phyloP scores from a whole-genome alignment of 2,329 filamentous ascomycete genomes.

The Scorias spongiosa region DNA sequence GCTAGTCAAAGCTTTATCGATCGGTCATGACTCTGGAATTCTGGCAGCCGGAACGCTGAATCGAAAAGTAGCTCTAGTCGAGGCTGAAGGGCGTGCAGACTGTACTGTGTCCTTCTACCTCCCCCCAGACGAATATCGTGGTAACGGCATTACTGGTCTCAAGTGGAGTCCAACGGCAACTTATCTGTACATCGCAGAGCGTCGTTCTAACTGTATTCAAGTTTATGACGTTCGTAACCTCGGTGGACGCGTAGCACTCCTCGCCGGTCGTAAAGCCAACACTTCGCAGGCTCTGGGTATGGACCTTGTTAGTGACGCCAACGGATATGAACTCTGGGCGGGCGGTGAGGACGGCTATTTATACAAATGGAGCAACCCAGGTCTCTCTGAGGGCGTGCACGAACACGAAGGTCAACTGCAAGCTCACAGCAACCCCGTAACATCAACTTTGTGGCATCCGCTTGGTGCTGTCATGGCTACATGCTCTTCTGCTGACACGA shows the following conservation, averaged over 20 bases:
- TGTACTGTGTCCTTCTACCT: constrained; percentile 37
- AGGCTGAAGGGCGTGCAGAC: constrained; percentile 31
- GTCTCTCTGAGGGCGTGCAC: constrained; percentile 25
- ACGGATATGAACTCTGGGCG: constrained; percentile 40
- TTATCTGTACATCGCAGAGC: constrained; percentile 44
- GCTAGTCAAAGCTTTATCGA: constrained; percentile 17
- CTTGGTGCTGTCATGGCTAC: constrained; percentile 33
- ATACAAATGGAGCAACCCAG: constrained; percentile 32
- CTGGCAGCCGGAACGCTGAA: constrained; percentile 44
- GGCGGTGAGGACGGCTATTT: constrained; percentile 41
- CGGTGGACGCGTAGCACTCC: constrained; percentile 34
- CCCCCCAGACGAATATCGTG: constrained; percentile 21
- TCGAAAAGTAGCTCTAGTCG: constrained; percentile 42
- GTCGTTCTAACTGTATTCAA: constrained; percentile 38
- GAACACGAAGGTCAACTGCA: constrained; percentile 28
- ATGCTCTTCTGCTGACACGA: constrained; percentile 22
- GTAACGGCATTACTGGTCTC: constrained; percentile 40
- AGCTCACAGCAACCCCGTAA: constrained; percentile 31
- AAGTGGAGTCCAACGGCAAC: constrained; percentile 42
- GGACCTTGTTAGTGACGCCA: constrained; percentile 29
- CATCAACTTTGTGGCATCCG: constrained; percentile 32
- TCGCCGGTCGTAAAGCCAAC: constrained; percentile 26
- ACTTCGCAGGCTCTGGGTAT: constrained; percentile 43
- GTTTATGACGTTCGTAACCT: constrained; percentile 46
- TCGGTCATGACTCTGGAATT: constrained; percentile 26